phyloP scores from a whole-genome alignment of 495 filamentous ascomycete species.

The Trichoderma reesei region DNA sequence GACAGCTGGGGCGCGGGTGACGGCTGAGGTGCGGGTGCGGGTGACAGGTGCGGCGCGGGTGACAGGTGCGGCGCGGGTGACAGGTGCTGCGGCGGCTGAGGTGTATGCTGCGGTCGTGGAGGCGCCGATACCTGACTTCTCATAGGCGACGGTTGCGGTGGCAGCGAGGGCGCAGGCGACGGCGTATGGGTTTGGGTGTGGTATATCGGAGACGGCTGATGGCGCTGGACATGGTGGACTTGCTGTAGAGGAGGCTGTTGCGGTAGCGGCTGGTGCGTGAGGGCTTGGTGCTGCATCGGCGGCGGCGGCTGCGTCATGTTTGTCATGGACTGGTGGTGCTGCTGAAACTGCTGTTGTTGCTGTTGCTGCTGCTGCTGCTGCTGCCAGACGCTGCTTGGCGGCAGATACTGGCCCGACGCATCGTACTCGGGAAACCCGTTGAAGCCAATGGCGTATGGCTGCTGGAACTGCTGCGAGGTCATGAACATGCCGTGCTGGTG shows the following conservation, averaged over 20 bases:
- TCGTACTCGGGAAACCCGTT: neutral
- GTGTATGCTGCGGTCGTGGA: constrained; percentile 9
- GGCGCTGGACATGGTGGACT: neutral
- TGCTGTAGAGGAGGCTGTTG: constrained; percentile 4
- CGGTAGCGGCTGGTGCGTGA: neutral
- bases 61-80: constrained; percentile 8
- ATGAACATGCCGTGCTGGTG: neutral
- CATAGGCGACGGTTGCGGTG: constrained; percentile 11
- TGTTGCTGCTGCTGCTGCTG: constrained; percentile 1
- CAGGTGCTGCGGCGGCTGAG: constrained; percentile 13
- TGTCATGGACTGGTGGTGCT: constrained; percentile 5
- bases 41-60: constrained; percentile 5
- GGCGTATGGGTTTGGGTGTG: constrained; percentile 9
- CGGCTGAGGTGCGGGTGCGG: constrained; percentile 11
- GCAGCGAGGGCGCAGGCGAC: constrained; percentile 14
- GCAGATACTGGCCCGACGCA: neutral
- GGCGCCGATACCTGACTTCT: constrained; percentile 16
- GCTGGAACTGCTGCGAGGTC: constrained; percentile 1
- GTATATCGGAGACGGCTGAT: constrained; percentile 16
- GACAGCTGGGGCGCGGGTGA: constrained; percentile 8
- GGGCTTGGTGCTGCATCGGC: constrained; percentile 4
- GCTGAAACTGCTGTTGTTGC: neutral
- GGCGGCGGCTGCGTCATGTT: neutral
- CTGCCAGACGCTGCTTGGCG: constrained; percentile 7
- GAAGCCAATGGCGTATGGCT: neutral